Evolutionary conservation across 2,329 filamentous ascomycete species (phyloP), one percentile per base, ranked within the genome.

Genomic region (Trichoderma gracile): DNA sequence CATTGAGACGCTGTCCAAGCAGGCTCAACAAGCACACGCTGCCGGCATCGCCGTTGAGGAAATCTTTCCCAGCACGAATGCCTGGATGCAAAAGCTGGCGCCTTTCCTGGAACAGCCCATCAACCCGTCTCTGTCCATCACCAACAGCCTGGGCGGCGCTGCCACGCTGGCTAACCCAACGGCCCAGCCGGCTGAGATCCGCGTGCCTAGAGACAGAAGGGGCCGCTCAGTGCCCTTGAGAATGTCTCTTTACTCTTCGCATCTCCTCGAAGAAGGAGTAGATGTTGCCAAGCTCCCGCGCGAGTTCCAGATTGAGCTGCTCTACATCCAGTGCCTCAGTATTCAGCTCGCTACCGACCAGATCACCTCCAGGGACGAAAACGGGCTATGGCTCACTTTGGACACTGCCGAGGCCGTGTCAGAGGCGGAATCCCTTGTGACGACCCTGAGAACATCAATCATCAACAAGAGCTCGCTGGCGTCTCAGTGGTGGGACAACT

Each of bases 141-240:
- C 89, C 2, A 93, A 88, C 71, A 83, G 82, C 25, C 79, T 97
- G 7, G 87, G 86, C 0, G 92, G 92, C 3, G 86, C 86, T 0
- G 84, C 90, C 6, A 87, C 89, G 68, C 77, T 97, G 0, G 73
- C 78, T 12, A 68, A 71, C 5, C 62, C 73, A 0, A 61, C 71
- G 27, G 68, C n/a, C n/a, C 67, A 8, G 57, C 42, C 64, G 45
- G 19, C 54, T 2, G 64, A 64, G 71, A 50, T 76, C 25, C 67
- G 74, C 5, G 68, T 83, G 17, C 73, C 78, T 38, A 81, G 89
- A 49, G 93, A 97, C 72, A 79, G 83, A 4, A 84, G 85, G 68
- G 90, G 90, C 0, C 85, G 88, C 38, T 92, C 92, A 2, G 80
- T 90, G 61, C 86, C 92, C 1, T 85, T 91, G 15, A 84, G 94